Evolutionary conservation across 2,329 filamentous ascomycete genomes (phyloP), one percentile per base, ranked within the genome.

Genomic region (Trichophaea hybrida): DNA sequence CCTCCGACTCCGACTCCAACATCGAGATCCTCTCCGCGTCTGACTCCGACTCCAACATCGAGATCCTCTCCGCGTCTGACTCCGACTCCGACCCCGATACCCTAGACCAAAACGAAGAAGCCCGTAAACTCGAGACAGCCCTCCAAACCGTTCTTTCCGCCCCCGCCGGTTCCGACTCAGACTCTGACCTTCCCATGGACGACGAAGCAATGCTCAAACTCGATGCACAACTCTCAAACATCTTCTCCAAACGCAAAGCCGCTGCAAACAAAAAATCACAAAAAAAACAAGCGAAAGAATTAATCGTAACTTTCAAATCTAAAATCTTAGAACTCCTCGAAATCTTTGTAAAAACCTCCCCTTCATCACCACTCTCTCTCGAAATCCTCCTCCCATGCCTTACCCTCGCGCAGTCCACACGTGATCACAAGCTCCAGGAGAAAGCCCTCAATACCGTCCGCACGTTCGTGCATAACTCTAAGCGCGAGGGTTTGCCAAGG

Each of bases 151-250:
- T 90, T 84, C 57, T 84, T 85, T 57, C 13, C 52, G 40, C 13
- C 33, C 56, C n/a, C 52, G 73, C 73, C 17, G 72, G 74, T 24
- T 74, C 77, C 24, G 78, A 78, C 1, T 78, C 78, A 1, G 81
- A 81, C 34, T 79, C 79, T 7, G 85, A 85, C 61, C 82, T 80
- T 2, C 88, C 95, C 72, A 95, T 98, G 89, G 85, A 88, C 62
- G 91, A 97, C 73, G 89, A 91, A 15, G 85, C 95, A 70, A 97
- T 97, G 93, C 83, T 95, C 74, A 83, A 83, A 2, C 76, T 97
- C 13, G 91, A 97, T 68, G 80, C 80, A 8, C 85, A 91, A 69
- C 80, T 98, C 3, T 81, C 83, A 55, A 86, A 87, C 64, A 88
- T 96, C 63, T 94, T 97, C 77, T 82, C 83, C 65, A 83, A 90